These are phyloP conservation scores for Hypoxylon sp. DNA, from an alignment of 2,329 filamentous ascomycete species.

Conservation along the genomic window DNA sequence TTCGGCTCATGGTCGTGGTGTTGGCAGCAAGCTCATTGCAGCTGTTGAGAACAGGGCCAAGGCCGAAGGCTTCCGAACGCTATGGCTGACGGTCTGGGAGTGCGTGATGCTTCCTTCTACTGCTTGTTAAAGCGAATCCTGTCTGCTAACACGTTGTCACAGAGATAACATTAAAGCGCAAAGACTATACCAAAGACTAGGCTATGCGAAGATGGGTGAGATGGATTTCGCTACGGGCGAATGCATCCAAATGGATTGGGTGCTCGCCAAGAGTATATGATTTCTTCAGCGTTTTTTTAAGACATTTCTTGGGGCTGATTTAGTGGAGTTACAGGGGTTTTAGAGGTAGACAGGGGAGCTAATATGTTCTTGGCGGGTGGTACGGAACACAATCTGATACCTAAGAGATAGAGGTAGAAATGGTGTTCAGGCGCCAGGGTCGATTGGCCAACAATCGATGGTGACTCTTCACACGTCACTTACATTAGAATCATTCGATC, in stretches of 20 bases:
- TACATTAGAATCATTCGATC: not conserved
- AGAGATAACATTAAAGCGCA: constrained; percentile 42
- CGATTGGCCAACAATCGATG: not conserved
- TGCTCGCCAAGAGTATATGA: constrained; percentile 47
- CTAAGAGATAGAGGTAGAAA: not conserved
- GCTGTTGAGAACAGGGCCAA: constrained; percentile 49
- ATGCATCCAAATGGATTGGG: constrained; percentile 49
- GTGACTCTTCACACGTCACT: not conserved
- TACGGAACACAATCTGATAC: not conserved
- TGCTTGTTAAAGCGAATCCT: not conserved
- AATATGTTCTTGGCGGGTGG: not conserved
- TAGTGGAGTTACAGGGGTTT: not conserved
- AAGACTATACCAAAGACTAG: constrained; percentile 48
- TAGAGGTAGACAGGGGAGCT: not conserved
- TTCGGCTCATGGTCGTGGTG: constrained; percentile 49
- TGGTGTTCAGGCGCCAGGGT: not conserved
- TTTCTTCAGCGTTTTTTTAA: not conserved
- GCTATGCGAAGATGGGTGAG: constrained; percentile 47
- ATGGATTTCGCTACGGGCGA: constrained; percentile 46
- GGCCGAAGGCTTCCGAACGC: constrained; percentile 47
- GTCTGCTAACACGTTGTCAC: not conserved
- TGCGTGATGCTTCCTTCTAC: not conserved
- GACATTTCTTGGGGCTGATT: not conserved
- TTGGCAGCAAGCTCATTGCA: constrained; percentile 50
- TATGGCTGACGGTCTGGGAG: constrained; percentile 54